Evolutionary conservation across 2,329 filamentous ascomycete species (phyloP), one percentile per base, ranked within the genome.

Genomic region (Coniella vitis): DNA sequence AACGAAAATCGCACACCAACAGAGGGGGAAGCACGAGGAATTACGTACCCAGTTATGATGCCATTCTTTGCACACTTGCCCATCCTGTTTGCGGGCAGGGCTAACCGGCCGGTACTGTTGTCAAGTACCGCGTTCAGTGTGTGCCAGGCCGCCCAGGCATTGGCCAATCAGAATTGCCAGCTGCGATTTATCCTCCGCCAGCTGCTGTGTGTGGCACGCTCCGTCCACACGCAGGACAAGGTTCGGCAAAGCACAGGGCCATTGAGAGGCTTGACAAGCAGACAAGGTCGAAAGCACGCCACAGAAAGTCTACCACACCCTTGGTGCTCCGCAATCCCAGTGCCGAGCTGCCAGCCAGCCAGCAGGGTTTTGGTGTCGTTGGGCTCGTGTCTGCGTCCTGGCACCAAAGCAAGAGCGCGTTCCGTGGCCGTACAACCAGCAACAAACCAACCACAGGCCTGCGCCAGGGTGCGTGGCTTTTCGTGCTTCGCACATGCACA

Each of bases 11-110:
- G 35, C 21, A 9, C 21, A 20, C 40, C 43, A 31, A 39, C 21
- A 49, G 25, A 29, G 25, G 5, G 25, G 5, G 25, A 10, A 10
- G 5, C 5, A 10, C 25, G 25, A 29, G 25, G 25, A 29, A 29
- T 29, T 29, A 10, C 25, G 25, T 29, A 45, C 44, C 51, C 37
- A 12, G 44, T 48, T 39, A 51, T 53, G 51, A 53, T 53, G 51
- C 38, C 45, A 53, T 51, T 38, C 29, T 21, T 38, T 17, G 31
- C 42, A 40, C 40, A 45, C 32, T 51, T 10, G 25, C 25, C 25
- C 48, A 48, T 53, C 44, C 51, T 53, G 51, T 51, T 51, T 53
- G 48, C 41, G 45, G 44, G 31, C 21, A 45, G 22, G 14, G 20
- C 25, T 29, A 43, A 53, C 47, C 50, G 47, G n/a, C 44, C 47